These are phyloP conservation scores for Lathyrus tuberosus DNA, from an alignment of 306 rosid genomes.

Conservation along the genomic window DNA sequence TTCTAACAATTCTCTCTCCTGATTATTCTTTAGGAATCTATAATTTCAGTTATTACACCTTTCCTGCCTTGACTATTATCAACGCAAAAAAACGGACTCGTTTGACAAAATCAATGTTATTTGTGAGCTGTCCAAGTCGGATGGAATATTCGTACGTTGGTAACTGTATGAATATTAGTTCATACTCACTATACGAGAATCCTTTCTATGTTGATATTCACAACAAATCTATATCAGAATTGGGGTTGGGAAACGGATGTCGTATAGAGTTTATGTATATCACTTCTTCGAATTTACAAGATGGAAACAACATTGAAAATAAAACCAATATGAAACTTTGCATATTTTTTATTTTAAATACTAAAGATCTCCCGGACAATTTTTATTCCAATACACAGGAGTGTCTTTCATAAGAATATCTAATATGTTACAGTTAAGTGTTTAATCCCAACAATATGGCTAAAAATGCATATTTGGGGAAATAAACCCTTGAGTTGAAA, in stretches of 20 bases:
- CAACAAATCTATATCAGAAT: not conserved
- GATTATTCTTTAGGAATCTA: not conserved
- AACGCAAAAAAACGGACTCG: too few species aligned
- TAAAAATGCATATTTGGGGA: too few species aligned
- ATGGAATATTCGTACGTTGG: not conserved
- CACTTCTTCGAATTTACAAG: not conserved
- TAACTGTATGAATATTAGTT: not conserved
- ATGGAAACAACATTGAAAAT: not conserved
- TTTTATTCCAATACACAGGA: too few species aligned
- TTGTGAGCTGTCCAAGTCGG: not conserved
- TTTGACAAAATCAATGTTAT: not conserved
- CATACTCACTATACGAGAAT: not conserved
- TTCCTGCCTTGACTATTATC: too few species aligned
- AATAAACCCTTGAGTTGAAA: too few species aligned
- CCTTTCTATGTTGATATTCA: not conserved
- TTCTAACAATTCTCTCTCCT: not conserved
- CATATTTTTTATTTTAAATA: too few species aligned
- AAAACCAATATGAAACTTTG: too few species aligned
- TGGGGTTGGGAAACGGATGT: not conserved
- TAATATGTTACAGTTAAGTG: too few species aligned
- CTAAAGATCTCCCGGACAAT: too few species aligned
- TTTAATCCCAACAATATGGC: too few species aligned
- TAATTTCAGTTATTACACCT: not conserved
- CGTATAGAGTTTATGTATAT: slow-evolving; percentile 1
- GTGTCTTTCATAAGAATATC: too few species aligned